Evolutionary conservation across 2,329 filamentous ascomycete genomes (phyloP), one percentile per base, ranked within the genome.

Genomic region (Paraphaeosphaeria minitans): DNA sequence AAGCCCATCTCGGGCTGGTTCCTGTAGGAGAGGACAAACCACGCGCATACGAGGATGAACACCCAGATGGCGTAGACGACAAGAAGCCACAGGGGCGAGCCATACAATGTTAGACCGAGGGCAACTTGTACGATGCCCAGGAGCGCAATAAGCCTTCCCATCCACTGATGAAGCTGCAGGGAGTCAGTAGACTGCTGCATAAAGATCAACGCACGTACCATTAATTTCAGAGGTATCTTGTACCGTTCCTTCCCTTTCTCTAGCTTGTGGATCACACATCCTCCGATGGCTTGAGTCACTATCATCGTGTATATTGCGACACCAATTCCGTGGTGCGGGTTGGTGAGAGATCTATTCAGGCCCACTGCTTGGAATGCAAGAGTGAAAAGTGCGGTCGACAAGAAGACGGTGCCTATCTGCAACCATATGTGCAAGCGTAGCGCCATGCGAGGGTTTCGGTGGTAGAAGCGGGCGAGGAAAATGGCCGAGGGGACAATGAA

Each of bases 41-140:
- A 97, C 14, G 87, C 64, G 1, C 93, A 69, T 16, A 97, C 66
- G 35, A 97, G 79, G 19, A 90, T 82, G 29, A 87, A 85, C 74
- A 90, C 89, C 82, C 89, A 94, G 0, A 98, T 63, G 0, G 93
- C 85, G 71, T 90, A 99, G 3, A 98, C 81, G 53, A 99, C 87
- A 75, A 98, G 99, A 3, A 93, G 83, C 39, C 85, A 86, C 69
- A 89, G 87, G 5, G 95, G 94, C 31, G 93, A 97, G 6, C 95
- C 95, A 70, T 97, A 99, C 1, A 99, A 82, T 0, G 93, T 93
- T 48, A 99, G 82, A 0, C 95, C 95, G 0, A 99, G 83, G 0
- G 95, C 90, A 12, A 99, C 87, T 74, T 99, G 95, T 3, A 89
- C 85, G 64, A 98, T 88, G 0, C 92, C 95, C 4, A 99, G 81